Conservation (phyloP, 1,284 basidiomycete genomes). For the Pyrrhoderma noxium region DNA sequence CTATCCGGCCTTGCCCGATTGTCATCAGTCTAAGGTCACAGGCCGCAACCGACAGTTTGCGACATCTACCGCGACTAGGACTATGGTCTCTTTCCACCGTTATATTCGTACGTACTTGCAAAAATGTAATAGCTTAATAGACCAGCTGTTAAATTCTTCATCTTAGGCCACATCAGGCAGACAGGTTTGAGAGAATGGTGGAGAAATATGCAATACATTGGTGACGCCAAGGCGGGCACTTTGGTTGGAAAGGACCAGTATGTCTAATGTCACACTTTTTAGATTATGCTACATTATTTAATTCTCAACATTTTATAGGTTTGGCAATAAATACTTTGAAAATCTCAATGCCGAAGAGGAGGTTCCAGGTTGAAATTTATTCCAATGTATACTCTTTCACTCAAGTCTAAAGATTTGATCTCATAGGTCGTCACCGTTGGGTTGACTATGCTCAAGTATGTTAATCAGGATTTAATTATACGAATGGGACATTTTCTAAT, state of each 20-base stretch:
- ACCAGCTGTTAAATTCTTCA: background rate
- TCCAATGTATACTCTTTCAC: background rate
- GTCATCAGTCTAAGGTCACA: slow-evolving; percentile 1
- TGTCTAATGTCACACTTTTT: slow-evolving; percentile 29
- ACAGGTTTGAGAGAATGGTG: slow-evolving; percentile 80
- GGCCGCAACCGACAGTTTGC: background rate
- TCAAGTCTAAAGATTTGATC: background rate
- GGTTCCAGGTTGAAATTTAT: slow-evolving; percentile 58
- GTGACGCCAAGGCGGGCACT: slow-evolving; percentile 81
- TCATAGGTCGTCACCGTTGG: slow-evolving; percentile 84
- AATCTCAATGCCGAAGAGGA: slow-evolving; percentile 82
- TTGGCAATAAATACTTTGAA: slow-evolving; percentile 90
- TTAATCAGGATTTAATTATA: background rate
- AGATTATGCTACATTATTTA: background rate
- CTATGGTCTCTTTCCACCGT: slow-evolving; percentile 68
- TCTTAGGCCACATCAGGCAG: slow-evolving; percentile 39
- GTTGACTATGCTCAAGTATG: slow-evolving; percentile 80
- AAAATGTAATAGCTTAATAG: background rate
- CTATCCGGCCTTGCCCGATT: background rate
- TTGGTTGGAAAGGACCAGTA: slow-evolving; percentile 80
- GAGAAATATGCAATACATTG: slow-evolving; percentile 82
- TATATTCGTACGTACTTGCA: slow-evolving; percentile 51
- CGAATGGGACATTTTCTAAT: background rate
- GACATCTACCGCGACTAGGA: background rate
- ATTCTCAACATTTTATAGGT: slow-evolving; percentile 36